Conservation (phyloP, 768 basidiomycete species). For the Boletus eberwhitei region DNA sequence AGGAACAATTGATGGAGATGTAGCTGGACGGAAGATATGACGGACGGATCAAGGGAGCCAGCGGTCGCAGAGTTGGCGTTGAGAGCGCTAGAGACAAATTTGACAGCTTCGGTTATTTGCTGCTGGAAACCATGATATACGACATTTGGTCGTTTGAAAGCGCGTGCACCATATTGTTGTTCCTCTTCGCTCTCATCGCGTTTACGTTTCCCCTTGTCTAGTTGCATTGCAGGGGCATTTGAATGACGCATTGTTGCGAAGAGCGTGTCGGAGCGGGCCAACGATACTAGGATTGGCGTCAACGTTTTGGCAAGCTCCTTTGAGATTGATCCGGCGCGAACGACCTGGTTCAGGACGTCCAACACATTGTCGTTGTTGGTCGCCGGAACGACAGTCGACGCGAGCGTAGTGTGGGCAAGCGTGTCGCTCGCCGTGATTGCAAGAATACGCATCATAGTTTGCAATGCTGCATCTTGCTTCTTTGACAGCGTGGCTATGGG, state of each 20-base stretch:
- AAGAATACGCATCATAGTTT: conserved; percentile 64
- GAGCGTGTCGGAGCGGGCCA: conserved; percentile 63
- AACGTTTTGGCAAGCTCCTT: conserved; percentile 54
- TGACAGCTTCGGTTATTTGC: conserved; percentile 61
- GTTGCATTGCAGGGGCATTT: conserved; percentile 56
- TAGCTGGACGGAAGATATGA: conserved; percentile 69
- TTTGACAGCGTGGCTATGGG: conserved; percentile 26
- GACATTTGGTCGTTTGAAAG: conserved; percentile 45
- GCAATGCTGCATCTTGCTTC: conserved; percentile 57
- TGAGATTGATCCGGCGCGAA: conserved; percentile 44
- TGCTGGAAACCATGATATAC: conserved; percentile 47
- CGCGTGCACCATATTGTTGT: conserved; percentile 25
- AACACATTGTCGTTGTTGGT: conserved; percentile 46
- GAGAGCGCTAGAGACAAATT: conserved; percentile 51
- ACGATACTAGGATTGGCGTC: conserved; percentile 57
- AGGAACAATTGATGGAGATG: conserved; percentile 76
- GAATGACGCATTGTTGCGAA: conserved; percentile 66
- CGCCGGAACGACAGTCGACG: conserved; percentile 48
- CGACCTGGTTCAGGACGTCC: conserved; percentile 50
- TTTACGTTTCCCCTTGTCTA: conserved; percentile 75
- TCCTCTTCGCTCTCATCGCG: conserved; percentile 49
- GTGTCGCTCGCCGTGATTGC: conserved; percentile 54
- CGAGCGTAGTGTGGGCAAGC: conserved; percentile 52
- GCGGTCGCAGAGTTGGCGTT: conserved; percentile 32
- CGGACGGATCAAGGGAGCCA: conserved; percentile 48